phyloP scores from a whole-genome alignment of 441 rosid genomes.

The Populus hybrid region DNA sequence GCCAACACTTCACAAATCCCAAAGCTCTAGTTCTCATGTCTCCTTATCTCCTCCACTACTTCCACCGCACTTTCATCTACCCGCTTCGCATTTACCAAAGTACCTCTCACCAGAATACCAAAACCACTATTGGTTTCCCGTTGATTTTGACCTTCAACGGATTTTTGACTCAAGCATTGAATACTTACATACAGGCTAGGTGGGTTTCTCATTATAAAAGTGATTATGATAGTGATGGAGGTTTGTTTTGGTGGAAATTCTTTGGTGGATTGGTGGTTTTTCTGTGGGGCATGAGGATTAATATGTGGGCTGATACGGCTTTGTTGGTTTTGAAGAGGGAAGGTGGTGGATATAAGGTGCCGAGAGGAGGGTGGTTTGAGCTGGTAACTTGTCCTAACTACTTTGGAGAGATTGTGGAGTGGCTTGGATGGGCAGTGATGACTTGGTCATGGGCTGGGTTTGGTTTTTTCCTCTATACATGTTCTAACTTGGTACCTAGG shows the following conservation, averaged over 20 bases:
- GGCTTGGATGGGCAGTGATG: slow-evolving; percentile 88
- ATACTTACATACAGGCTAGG: slow-evolving; percentile 65
- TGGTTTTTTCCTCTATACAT: slow-evolving; percentile 64
- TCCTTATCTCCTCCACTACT: slow-evolving; percentile 75
- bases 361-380: slow-evolving; percentile 59
- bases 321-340: slow-evolving; percentile 52
- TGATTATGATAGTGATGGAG: slow-evolving; percentile 52
- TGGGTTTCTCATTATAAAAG: slow-evolving; percentile 74
- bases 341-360: slow-evolving; percentile 54
- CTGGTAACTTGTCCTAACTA: slow-evolving; percentile 79
- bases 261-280: slow-evolving; percentile 45
- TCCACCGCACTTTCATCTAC: slow-evolving; percentile 72
- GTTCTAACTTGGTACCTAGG: slow-evolving; percentile 72
- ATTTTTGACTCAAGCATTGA: slow-evolving; percentile 60
- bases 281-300: slow-evolving; percentile 51
- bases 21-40: slow-evolving; percentile 53
- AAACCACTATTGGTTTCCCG: slow-evolving; percentile 35
- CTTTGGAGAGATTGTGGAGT: slow-evolving; percentile 72
- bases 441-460: slow-evolving; percentile 83
- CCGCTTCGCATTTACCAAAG: slow-evolving; percentile 53
- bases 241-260: slow-evolving; percentile 20
- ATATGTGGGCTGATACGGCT: slow-evolving; percentile 53
- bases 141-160: slow-evolving; percentile 54
- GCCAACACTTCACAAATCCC: slow-evolving; percentile 51
- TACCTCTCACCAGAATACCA: background rate